A percentile compares a stretch with the other conserved stretches of the same genome.
Conservation (phyloP, 345 rosid genomes). For the Melaleuca alternifolia region DNA sequence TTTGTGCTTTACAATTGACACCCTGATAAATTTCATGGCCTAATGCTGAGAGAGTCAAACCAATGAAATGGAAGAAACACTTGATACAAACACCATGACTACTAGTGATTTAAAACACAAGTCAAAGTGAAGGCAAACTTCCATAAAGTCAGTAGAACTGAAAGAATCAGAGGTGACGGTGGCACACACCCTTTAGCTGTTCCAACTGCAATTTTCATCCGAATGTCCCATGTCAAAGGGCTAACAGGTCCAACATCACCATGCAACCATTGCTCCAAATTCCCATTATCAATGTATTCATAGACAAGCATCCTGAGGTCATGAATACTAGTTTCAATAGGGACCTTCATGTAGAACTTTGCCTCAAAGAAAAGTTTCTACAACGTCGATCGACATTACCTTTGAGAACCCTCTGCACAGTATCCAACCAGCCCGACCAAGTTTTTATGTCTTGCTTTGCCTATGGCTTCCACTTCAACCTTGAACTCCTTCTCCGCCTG, state of each 20-base stretch:
- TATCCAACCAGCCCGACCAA: constrained; percentile 89
- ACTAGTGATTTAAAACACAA: not conserved
- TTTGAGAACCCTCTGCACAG: constrained; percentile 73
- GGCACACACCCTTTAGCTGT: constrained; percentile 74
- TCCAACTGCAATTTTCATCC: constrained; percentile 88
- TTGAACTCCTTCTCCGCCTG: constrained; percentile 97
- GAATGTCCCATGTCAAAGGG: constrained; percentile 85
- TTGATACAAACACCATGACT: not conserved
- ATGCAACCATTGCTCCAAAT: constrained; percentile 96
- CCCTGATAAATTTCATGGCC: not conserved
- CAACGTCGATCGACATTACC: constrained; percentile 27
- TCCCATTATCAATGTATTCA: constrained; percentile 84
- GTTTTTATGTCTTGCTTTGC: constrained; percentile 93
- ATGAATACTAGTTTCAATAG: not conserved
- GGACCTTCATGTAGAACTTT: not conserved
- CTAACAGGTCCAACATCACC: constrained; percentile 85
- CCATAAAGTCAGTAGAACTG: not conserved
- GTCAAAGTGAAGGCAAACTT: not conserved
- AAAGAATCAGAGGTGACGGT: not conserved
- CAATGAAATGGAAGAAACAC: not conserved
- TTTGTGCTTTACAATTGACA: not conserved
- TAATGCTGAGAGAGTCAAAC: not conserved
- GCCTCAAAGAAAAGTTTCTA: not conserved
- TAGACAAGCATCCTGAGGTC: constrained; percentile 81
- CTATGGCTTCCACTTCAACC: constrained; percentile 94